These are phyloP conservation scores for Lactarius psammicola DNA, from an alignment of 768 basidiomycete genomes.

Conservation along the genomic window DNA sequence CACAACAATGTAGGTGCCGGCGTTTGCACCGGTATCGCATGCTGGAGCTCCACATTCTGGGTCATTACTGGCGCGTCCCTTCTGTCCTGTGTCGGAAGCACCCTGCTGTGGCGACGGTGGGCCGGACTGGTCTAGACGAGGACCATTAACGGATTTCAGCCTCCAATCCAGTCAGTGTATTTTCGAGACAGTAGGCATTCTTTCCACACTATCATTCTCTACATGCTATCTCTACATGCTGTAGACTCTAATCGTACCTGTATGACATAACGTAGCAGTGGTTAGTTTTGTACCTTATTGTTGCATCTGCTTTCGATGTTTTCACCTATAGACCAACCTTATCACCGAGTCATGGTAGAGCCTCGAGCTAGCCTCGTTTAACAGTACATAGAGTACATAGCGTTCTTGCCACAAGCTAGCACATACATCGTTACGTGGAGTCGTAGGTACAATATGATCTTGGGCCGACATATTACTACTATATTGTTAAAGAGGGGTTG, in stretches of 20 bases:
- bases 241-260: not conserved
- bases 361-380: too few relatives aligned
- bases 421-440: too few relatives aligned
- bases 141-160: not conserved
- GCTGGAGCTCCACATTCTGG: conserved; percentile 69
- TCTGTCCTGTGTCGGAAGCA: conserved; percentile 42
- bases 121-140: conserved; percentile 47
- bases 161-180: not conserved
- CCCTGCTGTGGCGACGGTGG: conserved; percentile 65
- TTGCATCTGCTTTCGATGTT: not conserved
- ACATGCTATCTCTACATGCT: not conserved
- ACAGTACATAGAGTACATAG: too few relatives aligned
- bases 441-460: too few relatives aligned
- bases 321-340: not conserved
- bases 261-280: not conserved
- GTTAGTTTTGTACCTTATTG: not conserved
- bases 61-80: conserved; percentile 43
- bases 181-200: not conserved
- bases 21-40: conserved; percentile 56
- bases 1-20: conserved; percentile 45
- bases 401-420: too few relatives aligned
- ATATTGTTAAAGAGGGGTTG: too few relatives aligned
- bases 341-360: not conserved
- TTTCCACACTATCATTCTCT: not conserved
- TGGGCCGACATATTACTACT: too few relatives aligned